These are phyloP conservation scores for Exobasidium cylindrosporum DNA, from an alignment of 1,284 basidiomycete genomes.

Conservation along the genomic window DNA sequence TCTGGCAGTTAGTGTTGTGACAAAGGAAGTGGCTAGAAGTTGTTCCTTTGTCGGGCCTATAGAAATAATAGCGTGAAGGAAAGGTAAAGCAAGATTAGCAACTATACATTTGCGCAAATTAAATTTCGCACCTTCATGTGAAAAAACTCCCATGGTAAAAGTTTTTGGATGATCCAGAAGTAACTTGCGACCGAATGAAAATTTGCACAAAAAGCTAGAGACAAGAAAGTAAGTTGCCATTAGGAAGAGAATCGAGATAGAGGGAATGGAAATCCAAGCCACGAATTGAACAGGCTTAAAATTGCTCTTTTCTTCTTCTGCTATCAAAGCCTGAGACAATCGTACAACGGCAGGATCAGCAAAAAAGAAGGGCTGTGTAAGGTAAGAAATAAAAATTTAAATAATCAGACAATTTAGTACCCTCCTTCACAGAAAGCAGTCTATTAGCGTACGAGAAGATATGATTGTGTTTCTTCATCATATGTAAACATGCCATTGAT, in stretches of 20 bases:
- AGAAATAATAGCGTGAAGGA: background rate
- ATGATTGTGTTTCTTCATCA: conserved; percentile 1
- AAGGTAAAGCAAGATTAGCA: background rate
- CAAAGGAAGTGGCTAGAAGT: conserved; percentile 15
- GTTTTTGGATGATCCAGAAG: conserved; percentile 18
- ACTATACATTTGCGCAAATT: too few species aligned
- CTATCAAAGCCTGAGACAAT: conserved; percentile 17
- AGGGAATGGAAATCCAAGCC: conserved; percentile 19
- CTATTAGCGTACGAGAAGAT: conserved; percentile 9
- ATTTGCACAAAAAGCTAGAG: conserved; percentile 19
- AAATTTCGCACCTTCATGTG: conserved; percentile 17
- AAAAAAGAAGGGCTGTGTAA: conserved; percentile 19
- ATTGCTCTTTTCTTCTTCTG: conserved; percentile 8
- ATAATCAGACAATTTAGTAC: background rate
- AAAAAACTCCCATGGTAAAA: conserved; percentile 21
- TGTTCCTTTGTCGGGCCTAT: conserved; percentile 21
- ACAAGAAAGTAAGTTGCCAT: background rate
- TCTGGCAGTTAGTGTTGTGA: conserved; percentile 15
- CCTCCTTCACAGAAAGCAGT: too few species aligned
- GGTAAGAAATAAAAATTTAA: too few species aligned
- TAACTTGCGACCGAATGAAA: conserved; percentile 11
- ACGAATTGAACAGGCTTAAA: conserved; percentile 16
- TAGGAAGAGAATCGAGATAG: conserved; percentile 12
- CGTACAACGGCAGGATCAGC: conserved; percentile 25
- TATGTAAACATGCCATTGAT: conserved; percentile 13